Percentiles rank a stretch among this genome's conserved stretches.
Evolutionary conservation across 148 eudicot genomes (phyloP).

Genomic region (Vaccinium macrocarpon): DNA sequence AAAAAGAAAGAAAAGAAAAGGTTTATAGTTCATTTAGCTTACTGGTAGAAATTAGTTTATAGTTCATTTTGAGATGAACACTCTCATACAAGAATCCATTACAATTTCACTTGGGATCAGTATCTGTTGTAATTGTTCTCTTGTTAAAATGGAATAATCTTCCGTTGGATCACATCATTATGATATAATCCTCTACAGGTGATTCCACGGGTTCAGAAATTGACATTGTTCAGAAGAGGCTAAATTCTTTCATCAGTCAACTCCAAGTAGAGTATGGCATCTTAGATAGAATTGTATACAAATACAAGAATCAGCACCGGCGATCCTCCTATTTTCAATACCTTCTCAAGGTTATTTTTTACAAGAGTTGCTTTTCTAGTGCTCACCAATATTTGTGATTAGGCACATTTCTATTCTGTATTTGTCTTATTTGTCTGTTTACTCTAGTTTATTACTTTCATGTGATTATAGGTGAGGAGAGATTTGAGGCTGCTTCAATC

Average conservation of each 20-base stretch:
- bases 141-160: neutral
- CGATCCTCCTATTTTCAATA: slow-evolving; percentile 76
- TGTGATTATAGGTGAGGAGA: slow-evolving; percentile 66
- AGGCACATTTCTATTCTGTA: neutral
- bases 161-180: neutral
- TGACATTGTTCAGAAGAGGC: slow-evolving; percentile 54
- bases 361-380: neutral
- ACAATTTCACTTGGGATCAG: neutral
- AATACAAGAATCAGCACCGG: slow-evolving; percentile 94
- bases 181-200: slow-evolving; percentile 2
- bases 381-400: too few relatives aligned
- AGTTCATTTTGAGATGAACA: too few relatives aligned
- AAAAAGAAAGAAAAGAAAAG: neutral
- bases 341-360: slow-evolving; percentile 59
- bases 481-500: slow-evolving; percentile 71
- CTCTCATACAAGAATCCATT: neutral
- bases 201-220: slow-evolving; percentile 41
- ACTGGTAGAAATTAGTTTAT: neutral
- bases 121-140: neutral
- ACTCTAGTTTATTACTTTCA: neutral
- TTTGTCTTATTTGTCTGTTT: neutral
- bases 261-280: slow-evolving; percentile 65
- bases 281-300: slow-evolving; percentile 75
- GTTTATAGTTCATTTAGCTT: neutral
- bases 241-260: slow-evolving; percentile 62